Evolutionary conservation across 1,284 basidiomycete species (phyloP).

Genomic region (Neolentinus lepideus): DNA sequence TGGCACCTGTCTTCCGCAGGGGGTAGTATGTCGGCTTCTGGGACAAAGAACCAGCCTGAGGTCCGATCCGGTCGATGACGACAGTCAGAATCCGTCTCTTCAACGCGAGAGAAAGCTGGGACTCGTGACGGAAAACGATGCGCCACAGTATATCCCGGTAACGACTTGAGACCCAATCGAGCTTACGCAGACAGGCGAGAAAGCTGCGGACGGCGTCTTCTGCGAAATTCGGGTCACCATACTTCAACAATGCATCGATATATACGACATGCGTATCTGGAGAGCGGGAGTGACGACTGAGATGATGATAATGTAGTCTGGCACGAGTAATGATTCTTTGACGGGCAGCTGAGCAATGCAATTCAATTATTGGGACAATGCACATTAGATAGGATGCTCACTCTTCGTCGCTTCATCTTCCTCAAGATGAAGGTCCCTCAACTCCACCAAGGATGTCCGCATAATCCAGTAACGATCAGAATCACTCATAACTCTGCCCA

Average conservation of each 20-base stretch:
- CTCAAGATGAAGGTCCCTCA: constrained; percentile 6
- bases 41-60: neutral
- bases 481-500: constrained; percentile 16
- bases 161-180: constrained; percentile 7
- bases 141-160: constrained; percentile 11
- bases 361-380: neutral
- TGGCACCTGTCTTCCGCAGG: neutral
- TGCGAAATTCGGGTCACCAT: neutral
- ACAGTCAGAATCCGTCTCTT: neutral
- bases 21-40: no score
- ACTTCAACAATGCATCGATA: constrained; percentile 9
- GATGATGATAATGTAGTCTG: constrained; percentile 16
- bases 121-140: neutral
- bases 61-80: neutral
- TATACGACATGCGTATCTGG: constrained; percentile 18
- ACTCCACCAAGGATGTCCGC: constrained; percentile 17
- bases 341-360: neutral
- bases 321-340: constrained; percentile 11
- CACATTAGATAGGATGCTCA: constrained; percentile 13
- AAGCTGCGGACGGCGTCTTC: constrained; percentile 7
- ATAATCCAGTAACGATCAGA: constrained; percentile 37
- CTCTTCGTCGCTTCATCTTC: constrained; percentile 10
- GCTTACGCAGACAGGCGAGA: constrained; percentile 4
- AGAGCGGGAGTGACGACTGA: constrained; percentile 7
- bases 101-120: neutral